Evolutionary conservation across 2,329 filamentous ascomycete genomes (phyloP).

Genomic region (Penicillium sp.): DNA sequence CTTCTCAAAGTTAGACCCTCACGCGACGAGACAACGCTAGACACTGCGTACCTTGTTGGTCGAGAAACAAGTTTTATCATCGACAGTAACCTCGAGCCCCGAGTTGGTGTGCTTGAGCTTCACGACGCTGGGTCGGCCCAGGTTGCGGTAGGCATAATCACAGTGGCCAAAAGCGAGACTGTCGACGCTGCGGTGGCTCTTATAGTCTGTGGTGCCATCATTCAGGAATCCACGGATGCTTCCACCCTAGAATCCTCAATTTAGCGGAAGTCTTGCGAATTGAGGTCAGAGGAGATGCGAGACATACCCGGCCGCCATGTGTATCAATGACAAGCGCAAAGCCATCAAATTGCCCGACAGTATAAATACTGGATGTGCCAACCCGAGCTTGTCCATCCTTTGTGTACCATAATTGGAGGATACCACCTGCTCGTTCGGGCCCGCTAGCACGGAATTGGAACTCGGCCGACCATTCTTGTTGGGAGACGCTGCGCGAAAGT

Average conservation of each 20-base stretch:
- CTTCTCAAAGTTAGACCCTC: constrained; percentile 38
- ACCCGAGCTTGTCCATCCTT: constrained; percentile 67
- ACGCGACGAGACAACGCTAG: background rate
- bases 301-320: constrained; percentile 65
- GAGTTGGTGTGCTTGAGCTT: constrained; percentile 68
- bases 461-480: constrained; percentile 76
- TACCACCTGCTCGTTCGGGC: constrained; percentile 81
- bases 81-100: constrained; percentile 76
- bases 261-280: constrained; percentile 14
- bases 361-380: constrained; percentile 78
- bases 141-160: constrained; percentile 85
- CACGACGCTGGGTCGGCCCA: constrained; percentile 79
- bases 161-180: constrained; percentile 91
- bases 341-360: constrained; percentile 83
- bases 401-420: constrained; percentile 90
- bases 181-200: constrained; percentile 74
- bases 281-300: background rate
- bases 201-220: constrained; percentile 81
- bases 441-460: constrained; percentile 87
- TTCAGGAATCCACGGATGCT: constrained; percentile 92
- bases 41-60: constrained; percentile 59
- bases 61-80: constrained; percentile 80
- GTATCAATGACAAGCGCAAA: constrained; percentile 83
- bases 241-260: constrained; percentile 56
- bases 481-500: constrained; percentile 37